phyloP scores from a whole-genome alignment of 495 filamentous ascomycete species.

The Tuber calosporum region DNA sequence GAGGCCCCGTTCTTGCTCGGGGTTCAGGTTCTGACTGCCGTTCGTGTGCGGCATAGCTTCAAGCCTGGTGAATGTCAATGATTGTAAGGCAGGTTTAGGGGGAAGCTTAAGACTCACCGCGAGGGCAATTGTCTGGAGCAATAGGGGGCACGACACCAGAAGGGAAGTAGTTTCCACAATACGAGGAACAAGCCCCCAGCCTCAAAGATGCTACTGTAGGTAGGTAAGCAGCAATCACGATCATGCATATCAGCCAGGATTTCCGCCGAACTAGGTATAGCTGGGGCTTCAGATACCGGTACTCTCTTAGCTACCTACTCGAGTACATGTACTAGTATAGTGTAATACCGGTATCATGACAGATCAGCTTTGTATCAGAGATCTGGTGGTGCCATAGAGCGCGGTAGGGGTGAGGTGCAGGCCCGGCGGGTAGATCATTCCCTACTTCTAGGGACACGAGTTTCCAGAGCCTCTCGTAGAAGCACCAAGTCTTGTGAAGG shows the following conservation, averaged over 20 bases:
- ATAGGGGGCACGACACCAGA: background rate
- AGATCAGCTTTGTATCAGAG: background rate
- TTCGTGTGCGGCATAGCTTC: background rate
- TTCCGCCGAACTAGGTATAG: background rate
- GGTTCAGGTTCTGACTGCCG: background rate
- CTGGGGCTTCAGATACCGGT: background rate
- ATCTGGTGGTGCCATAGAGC: background rate
- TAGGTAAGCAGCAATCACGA: background rate
- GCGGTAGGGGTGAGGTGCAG: background rate
- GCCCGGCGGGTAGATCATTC: background rate
- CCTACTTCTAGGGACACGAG: background rate
- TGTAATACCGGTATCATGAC: background rate
- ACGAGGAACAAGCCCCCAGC: background rate
- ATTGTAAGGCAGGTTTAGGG: background rate
- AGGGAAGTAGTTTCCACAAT: background rate
- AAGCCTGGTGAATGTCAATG: background rate
- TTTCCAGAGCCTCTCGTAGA: background rate
- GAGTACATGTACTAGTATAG: too few relatives aligned
- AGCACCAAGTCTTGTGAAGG: background rate
- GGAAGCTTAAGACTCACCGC: background rate
- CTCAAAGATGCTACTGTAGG: background rate
- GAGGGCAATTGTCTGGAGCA: background rate
- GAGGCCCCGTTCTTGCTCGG: background rate
- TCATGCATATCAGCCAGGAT: slow-evolving; percentile 1
- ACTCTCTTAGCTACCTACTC: background rate